Evolutionary conservation across 768 basidiomycete genomes (phyloP), one percentile per base, ranked within the genome.

Genomic region (Amanita molliuscula): DNA sequence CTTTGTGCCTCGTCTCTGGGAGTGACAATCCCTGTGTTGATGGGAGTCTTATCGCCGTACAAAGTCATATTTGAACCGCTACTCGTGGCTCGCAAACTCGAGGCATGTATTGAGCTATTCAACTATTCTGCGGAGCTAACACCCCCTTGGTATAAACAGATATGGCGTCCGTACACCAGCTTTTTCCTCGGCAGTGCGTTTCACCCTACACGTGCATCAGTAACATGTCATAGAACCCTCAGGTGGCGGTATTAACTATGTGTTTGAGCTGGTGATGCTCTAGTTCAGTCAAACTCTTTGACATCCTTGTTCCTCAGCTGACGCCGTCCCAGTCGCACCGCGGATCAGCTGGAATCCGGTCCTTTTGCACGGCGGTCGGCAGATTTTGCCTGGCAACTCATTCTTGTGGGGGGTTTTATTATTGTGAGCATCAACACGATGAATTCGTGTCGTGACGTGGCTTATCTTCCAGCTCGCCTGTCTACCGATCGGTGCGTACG

Each of bases 341-440:
- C 79, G 20, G 71, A 81, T 56, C 69, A 78, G 35, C 67, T 92
- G 3, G 90, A 93, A 65, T 66, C 70, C 11, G 68, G 70, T 3
- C 72, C 80, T 37, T 92, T 79, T 58, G 54, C 61, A 0, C 63
- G 69, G 3, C 75, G 77, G 43, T 84, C 86, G 0, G 76, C 85
- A 2, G 88, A 92, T 64, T 75, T 84, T 40, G 85, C 84, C 15
- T 90, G 81, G 76, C 87, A 90, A 56, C 70, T 82, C 13, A 59
- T 80, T 52, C 63, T 81, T 45, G 76, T 81, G 7, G 65, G 72
- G 36, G 64, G 64, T 25, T 67, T 68, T 9, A 81, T 90, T 31
- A 65, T 88, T 28, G 86, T 89, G 62, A 52, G 82, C 68, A 29
- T 31, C 13, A 23, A 8, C 6, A 9, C 21, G 18, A 48, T 48